Evolutionary conservation across 2,329 filamentous ascomycete species (phyloP), one percentile per base, ranked within the genome.

Genomic region (Periconia macrospinosa): DNA sequence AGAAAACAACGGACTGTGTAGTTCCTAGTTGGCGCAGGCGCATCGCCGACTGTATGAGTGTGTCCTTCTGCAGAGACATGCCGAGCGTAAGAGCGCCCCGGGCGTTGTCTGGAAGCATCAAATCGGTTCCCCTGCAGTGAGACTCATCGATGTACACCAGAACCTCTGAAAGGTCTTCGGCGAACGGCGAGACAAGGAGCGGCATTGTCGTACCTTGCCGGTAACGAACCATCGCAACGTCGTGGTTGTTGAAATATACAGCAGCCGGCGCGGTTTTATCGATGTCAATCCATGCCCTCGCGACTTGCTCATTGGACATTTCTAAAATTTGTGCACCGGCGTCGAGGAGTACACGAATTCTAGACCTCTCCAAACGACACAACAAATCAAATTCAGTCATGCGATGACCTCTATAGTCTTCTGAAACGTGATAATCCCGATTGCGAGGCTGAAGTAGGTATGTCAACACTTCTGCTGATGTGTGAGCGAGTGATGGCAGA

Each of bases 31-130:
- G 81, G 1, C 87, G 78, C 0, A 89, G 68, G 54, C 86, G 74
- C 86, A 89, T 89, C 0, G 86, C 85, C 48, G 86, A 86, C 83
- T 88, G 85, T 0, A 86, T 83, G 0, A 82, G 79, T 9, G 83
- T 78, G 50, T 87, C 85, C 54, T 88, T 87, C 0, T 82, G 85
- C 49, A 85, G 79, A 1, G 79, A 77, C 0, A 83, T 73, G 0
- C 81, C 81, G 0, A 87, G 69, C 0, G 84, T 87, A 1, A 87
- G 60, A 0, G 83, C 85, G 0, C 79, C 85, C 1, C 52, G 58
- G 1, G 81, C 79, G 1, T 64, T 1, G 0, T 62, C 23, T 0
- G 83, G 83, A 1, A 88, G 70, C 53, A 81, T 83, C 1, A 88
- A 67, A 56, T 88, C 85, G 0, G 81, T 85, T 0, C 85, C 85